phyloP scores from a whole-genome alignment of 768 basidiomycete species.

The Serendipita sp. region DNA sequence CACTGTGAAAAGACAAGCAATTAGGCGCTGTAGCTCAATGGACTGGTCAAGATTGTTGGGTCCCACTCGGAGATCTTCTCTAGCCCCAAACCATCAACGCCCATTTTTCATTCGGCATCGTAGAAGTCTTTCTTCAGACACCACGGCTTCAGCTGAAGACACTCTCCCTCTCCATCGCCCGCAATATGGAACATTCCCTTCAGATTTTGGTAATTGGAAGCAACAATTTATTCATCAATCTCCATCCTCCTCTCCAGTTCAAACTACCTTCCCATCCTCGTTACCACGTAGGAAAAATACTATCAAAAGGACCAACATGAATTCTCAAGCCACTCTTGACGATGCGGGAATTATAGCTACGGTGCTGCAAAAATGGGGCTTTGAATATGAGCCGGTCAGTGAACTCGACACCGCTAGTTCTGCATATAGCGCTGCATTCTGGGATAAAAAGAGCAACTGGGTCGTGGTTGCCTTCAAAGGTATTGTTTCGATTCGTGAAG shows the following conservation, averaged over 20 bases:
- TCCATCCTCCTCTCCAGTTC: not conserved
- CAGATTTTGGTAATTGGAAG: not conserved
- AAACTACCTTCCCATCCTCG: not conserved
- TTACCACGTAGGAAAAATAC: not conserved
- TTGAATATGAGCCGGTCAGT: slow-evolving; percentile 10
- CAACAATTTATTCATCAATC: not conserved
- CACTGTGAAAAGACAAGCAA: not conserved
- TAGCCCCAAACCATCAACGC: not conserved
- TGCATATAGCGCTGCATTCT: slow-evolving; percentile 13
- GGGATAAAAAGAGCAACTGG: slow-evolving; percentile 13
- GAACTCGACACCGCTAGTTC: slow-evolving; percentile 12
- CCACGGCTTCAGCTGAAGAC: not conserved
- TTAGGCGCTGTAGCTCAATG: not conserved
- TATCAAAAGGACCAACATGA: not conserved
- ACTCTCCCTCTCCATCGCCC: not conserved
- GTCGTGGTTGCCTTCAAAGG: slow-evolving; percentile 14
- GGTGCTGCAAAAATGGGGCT: slow-evolving; percentile 1
- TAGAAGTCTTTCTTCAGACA: not conserved
- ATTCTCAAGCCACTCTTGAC: not conserved
- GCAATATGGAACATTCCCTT: not conserved
- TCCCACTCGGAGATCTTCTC: not conserved
- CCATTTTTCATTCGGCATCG: not conserved
- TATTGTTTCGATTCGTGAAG: not conserved
- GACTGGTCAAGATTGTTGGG: not conserved
- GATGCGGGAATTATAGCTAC: not conserved